phyloP scores from a whole-genome alignment of 805 yeast genomes.

The Pichia eremophila region DNA sequence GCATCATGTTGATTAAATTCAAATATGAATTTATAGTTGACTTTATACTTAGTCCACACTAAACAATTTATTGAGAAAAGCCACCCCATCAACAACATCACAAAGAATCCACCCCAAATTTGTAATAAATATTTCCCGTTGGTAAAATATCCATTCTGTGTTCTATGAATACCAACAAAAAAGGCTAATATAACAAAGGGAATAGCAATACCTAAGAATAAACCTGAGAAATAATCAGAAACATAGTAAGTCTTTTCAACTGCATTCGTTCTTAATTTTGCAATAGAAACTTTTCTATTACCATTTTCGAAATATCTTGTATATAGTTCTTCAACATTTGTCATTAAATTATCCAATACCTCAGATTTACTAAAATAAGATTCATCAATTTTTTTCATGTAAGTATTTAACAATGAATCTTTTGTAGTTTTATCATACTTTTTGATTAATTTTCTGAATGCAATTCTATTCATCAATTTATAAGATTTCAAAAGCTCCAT shows the following conservation, averaged over 20 bases:
- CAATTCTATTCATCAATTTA: conserved; percentile 73
- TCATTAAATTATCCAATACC: conserved; percentile 52
- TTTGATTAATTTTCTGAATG: conserved; percentile 79
- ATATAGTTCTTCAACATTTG: conserved; percentile 58
- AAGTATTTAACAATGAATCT: conserved; percentile 34
- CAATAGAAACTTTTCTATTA: conserved; percentile 62
- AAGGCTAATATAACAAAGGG: conserved; percentile 61
- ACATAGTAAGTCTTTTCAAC: conserved; percentile 31
- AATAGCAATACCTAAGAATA: conserved; percentile 57
- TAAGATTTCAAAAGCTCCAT: conserved; percentile 64
- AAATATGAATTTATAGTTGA: conserved; percentile 86
- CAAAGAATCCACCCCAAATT: conserved; percentile 86
- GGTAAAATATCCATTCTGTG: conserved; percentile 31
- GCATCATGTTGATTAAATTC: conserved; percentile 69
- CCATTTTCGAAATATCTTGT: conserved; percentile 60
- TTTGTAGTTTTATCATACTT: conserved; percentile 75
- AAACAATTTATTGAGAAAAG: conserved; percentile 61
- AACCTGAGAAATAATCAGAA: conserved; percentile 53
- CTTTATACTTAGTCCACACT: conserved; percentile 64
- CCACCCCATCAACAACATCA: conserved; percentile 49
- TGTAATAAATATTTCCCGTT: conserved; percentile 63
- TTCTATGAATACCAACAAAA: conserved; percentile 31
- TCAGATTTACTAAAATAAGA: conserved; percentile 57
- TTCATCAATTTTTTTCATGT: conserved; percentile 47
- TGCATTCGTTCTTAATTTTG: conserved; percentile 48